Conservation (phyloP, 2,329 filamentous ascomycete species). For the Monilinia fructicola region DNA sequence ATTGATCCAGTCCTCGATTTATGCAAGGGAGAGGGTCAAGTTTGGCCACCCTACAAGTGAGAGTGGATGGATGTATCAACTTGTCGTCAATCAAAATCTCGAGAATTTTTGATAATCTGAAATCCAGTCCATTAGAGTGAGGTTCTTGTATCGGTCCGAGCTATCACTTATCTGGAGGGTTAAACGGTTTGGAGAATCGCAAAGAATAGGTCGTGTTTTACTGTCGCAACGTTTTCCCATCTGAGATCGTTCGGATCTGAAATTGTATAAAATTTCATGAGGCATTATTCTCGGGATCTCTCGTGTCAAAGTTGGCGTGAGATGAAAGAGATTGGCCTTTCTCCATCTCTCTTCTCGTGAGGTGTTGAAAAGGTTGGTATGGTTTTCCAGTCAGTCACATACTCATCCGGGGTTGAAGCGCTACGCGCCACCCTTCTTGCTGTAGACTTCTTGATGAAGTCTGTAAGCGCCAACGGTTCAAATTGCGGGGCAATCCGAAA, state of each 20-base stretch:
- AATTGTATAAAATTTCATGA: background rate
- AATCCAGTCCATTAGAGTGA: background rate
- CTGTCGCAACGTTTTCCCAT: background rate
- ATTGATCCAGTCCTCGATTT: background rate
- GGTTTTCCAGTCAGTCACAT: background rate
- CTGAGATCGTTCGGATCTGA: background rate
- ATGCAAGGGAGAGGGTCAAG: background rate
- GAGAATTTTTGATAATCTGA: background rate
- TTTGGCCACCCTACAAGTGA: background rate
- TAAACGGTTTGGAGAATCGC: too few relatives aligned
- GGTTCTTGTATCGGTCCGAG: background rate
- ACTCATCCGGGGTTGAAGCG: conserved; percentile 1
- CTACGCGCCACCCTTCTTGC: background rate
- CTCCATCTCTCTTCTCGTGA: background rate
- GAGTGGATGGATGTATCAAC: background rate
- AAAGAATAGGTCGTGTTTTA: background rate
- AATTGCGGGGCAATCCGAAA: background rate
- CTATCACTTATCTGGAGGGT: background rate
- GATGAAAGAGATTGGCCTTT: background rate
- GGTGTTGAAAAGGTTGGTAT: background rate
- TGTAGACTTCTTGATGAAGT: background rate
- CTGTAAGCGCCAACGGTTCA: conserved; percentile 3
- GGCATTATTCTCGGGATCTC: background rate
- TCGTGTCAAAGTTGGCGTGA: background rate
- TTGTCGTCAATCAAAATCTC: background rate